Evolutionary conservation across 2,329 filamentous ascomycete genomes (phyloP), one percentile per base, ranked within the genome.

Genomic region (Annulohypoxylon truncatum): DNA sequence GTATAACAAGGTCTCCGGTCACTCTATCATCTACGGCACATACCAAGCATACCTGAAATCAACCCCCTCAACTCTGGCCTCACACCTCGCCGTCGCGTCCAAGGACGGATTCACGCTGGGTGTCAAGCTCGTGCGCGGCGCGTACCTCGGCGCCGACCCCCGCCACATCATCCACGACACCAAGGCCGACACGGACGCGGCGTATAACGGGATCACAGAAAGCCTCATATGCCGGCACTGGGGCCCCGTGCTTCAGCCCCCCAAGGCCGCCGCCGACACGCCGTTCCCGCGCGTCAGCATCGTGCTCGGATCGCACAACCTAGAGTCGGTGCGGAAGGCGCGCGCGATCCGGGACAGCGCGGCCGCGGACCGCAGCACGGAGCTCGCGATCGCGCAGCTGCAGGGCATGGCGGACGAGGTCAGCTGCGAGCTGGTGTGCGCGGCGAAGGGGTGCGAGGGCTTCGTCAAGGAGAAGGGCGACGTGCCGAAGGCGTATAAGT

Each of bases 351-450:
- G 86, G 61, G 83, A 83, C 70, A 73, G 77, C 57, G 74, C 79
- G 5, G 82, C 78, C 29, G 78, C 80, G 9, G 76, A 79, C 52
- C 73, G 77, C 35, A 76, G 77, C 20, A 78, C 78, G 1, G 82
- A 85, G 44, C 77, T 86, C 1, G 81, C 83, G 0, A 94, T 93
- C 77, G 92, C 92, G 2, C 94, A 97, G 80, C 86, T 97, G 0
- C 92, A 95, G 82, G 94, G 95, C 40, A 98, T 98, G 95, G 95
- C 95, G 1, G 95, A 98, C 72, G 94, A 97, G 76, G 89, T 98
- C 55, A 93, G 90, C 77, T 90, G 87, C 75, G 87, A 89, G 76
- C 79, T 90, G 12, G 75, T 85, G 15, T 70, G 72, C 35, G 70
- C 72, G 10, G 61, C 55, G 35, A 57, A 26, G 51, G 22, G 64